These are phyloP conservation scores for Phoma sp. DNA, from an alignment of 2,329 filamentous ascomycete genomes.

Conservation along the genomic window DNA sequence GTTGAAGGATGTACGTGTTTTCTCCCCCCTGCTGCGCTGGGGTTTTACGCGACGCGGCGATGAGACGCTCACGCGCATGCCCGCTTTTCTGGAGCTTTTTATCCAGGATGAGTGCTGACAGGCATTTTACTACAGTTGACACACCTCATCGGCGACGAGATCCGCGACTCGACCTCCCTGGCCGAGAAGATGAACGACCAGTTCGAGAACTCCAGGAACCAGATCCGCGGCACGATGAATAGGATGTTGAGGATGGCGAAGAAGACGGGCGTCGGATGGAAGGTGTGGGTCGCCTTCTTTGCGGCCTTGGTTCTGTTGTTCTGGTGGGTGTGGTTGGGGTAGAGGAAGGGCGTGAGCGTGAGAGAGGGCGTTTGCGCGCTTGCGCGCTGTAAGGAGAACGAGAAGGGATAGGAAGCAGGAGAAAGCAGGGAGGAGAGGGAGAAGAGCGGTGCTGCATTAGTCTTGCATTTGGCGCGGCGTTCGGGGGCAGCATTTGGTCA, in stretches of 20 bases:
- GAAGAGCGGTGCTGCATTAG: not conserved
- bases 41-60: no score
- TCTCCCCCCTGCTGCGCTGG: no score
- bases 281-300: constrained; percentile 90
- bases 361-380: not conserved
- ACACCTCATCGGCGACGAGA: constrained; percentile 91
- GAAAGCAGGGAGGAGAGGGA: not conserved
- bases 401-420: not conserved
- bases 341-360: not conserved
- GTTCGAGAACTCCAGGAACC: constrained; percentile 83
- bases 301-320: constrained; percentile 81
- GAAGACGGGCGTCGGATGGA: constrained; percentile 93
- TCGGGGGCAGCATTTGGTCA: not conserved
- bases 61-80: no score
- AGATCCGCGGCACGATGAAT: constrained; percentile 91
- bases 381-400: no score
- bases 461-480: constrained; percentile 17
- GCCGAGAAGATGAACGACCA: constrained; percentile 95
- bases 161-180: constrained; percentile 84
- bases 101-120: no score
- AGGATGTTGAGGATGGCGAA: constrained; percentile 96
- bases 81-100: no score
- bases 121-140: no score
- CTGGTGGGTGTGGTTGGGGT: constrained; percentile 81
- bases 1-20: constrained; percentile 76